Base-by-base conservation (phyloP, 768 basidiomycete genomes). In the Favolaschia claudopus region DNA sequence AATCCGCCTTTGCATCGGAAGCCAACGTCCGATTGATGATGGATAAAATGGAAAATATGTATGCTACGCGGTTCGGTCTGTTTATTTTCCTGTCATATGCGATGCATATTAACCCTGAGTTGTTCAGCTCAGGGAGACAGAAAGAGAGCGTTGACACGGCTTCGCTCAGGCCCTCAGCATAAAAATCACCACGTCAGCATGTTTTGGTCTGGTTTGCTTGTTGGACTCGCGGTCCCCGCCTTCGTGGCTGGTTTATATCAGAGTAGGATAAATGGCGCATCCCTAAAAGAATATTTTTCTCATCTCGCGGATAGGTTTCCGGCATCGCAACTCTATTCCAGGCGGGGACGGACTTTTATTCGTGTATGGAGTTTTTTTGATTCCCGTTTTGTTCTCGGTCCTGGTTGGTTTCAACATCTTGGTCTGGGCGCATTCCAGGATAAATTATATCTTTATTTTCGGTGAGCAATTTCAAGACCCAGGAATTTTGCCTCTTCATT, bases 381-480 rank as follows among this genome's bases (percentile, higher is more conserved):
- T 97, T 4, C 95, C 95, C 0, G 79, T 89, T 7, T 60, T 96
- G 3, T 91, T 97, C 67, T 79, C 86, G 2, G 59, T 93, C 29
- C 76, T 97, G 1, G 84, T 99, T 51, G 91, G 93, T 24, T 55
- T 91, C n/a, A 98, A 99, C 70, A 63, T 99, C 5, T 64, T 88
- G 20, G 89, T 89, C 0, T 99, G 92, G 90, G 79, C 85, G 0
- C 73, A 75, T 5, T 78, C 88, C 6, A 82, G 91, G 42, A 94
- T 99, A 65, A 99, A 98, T 70, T 96, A 95, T 67, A 83, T 88
- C n/a, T 96, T 98, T 71, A 92, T 96, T 32, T 92, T 96, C 67
- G 91, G 91, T 91, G 57, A 34, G 82, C 66, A 50, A 17, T 20
- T 38, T 63, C 63, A 57, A 42, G 24, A 28, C 17, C 9, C 48